Percentiles rank a stretch among this genome's conserved stretches.
These are phyloP conservation scores for Parsonsia alboflavescens DNA, from an alignment of 257 asterid genomes.

Conservation along the genomic window DNA sequence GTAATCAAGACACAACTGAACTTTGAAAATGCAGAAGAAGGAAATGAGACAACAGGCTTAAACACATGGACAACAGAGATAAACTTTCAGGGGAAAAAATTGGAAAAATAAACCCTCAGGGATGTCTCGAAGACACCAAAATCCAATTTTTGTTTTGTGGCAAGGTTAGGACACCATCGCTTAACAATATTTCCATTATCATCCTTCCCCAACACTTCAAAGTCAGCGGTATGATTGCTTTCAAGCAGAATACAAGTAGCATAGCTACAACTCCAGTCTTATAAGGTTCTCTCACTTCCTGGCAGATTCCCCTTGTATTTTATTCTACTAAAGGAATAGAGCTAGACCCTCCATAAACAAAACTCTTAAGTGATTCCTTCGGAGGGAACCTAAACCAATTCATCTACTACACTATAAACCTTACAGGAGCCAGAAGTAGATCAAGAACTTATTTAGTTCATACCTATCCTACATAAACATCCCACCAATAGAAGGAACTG, in stretches of 20 bases:
- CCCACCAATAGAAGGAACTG: not conserved
- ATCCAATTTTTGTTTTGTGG: not conserved
- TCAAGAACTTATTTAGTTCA: not conserved
- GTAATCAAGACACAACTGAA: not conserved
- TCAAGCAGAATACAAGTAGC: too few species aligned
- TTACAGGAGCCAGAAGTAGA: not conserved
- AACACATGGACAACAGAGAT: not conserved
- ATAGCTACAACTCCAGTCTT: too few species aligned
- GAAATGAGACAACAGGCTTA: not conserved
- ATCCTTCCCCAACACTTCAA: not conserved
- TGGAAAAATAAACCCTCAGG: too few species aligned
- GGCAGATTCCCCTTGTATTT: too few species aligned
- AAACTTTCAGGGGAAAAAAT: not conserved
- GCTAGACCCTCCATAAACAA: too few species aligned
- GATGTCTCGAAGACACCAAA: too few species aligned
- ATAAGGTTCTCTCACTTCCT: too few species aligned
- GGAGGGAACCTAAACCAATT: not conserved
- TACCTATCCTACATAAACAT: not conserved
- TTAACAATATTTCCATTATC: not conserved
- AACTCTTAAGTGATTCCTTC: too few species aligned
- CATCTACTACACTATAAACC: not conserved
- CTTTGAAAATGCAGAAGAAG: not conserved
- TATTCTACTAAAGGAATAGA: too few species aligned
- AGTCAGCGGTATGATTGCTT: too few species aligned
- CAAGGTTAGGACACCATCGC: not conserved